Base-by-base conservation (phyloP, 345 rosid genomes). In the Populus euphratica region DNA sequence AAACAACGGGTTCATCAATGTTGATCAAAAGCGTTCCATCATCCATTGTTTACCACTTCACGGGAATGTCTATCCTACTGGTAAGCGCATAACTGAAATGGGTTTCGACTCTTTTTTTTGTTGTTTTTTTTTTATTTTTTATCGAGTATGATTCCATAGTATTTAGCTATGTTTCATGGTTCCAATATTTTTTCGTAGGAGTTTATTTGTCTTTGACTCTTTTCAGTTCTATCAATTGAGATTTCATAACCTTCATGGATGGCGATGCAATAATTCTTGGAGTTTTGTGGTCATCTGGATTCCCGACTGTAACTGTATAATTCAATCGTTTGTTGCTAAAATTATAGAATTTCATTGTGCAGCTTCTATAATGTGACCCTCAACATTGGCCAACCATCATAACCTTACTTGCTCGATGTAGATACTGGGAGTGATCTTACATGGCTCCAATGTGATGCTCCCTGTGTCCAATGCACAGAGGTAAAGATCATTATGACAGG, bases 391-490 rank as follows among this genome's bases (percentile, higher is more conserved):
- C 94, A 89, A 43, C 98, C 97, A 65, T 81, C 96, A 49, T 87
- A 80, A 75, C 99, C 99, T 6, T 95, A 93, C 84, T 95, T 87
- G 86, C 92, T 95, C 68, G 98, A 95, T 87, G 86, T 91, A 56
- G 98, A 95, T 63, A 91, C 99, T 1, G 99, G 99, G 47, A 95
- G 97, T 80, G 99, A 95, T 81, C 96, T 95, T 79, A 93, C 98
- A 65, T 93, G 97, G 99, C 98, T 95, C 83, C 99, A 95, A 73
- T 95, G 99, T 50, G 90, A 93, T 82, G 94, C 90, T 52, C 97
- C 98, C 67, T 88, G 94, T 74, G 90, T 76, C 74, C 91, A 63
- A 3, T 92, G 96, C 80, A 66, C 84, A 59, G 89, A 86, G 98
- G 96, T 84, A 77, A 67, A 12, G 4, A 50, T 8, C 12, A 35